These are phyloP conservation scores for Mucor piriformis DNA, from an alignment of 371 early-diverging fungal species.

Conservation along the genomic window DNA sequence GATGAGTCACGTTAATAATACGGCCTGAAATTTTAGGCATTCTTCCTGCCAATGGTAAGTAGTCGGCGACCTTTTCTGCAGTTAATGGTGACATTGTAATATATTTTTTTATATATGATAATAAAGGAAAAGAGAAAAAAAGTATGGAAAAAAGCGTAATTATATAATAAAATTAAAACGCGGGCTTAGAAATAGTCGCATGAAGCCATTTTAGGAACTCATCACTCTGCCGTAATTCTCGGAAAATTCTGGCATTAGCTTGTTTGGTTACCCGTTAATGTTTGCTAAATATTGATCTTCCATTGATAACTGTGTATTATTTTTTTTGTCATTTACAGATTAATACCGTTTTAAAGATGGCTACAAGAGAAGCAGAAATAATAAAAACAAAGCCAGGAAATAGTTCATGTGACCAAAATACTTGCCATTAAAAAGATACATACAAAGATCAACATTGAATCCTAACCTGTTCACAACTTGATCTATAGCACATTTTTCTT, in stretches of 20 bases:
- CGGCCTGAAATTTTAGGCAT: constrained; percentile 44
- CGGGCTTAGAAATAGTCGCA: constrained; percentile 6
- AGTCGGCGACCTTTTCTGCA: constrained; percentile 50
- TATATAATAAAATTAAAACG: neutral
- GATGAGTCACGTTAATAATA: constrained; percentile 67
- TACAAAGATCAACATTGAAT: too few species aligned
- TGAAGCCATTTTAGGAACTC: neutral
- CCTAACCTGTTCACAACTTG: too few species aligned
- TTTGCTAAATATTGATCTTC: neutral
- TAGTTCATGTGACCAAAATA: neutral
- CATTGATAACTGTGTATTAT: neutral
- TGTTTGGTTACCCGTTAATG: neutral
- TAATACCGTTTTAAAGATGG: neutral
- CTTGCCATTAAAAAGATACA: too few species aligned
- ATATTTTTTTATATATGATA: constrained; percentile 19
- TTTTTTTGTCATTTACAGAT: neutral
- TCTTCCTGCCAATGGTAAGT: constrained; percentile 43
- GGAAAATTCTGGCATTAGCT: neutral
- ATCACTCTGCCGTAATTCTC: neutral
- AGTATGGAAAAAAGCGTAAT: constrained; percentile 4
- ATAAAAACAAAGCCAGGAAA: neutral
- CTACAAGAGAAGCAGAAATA: neutral
- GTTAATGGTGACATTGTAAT: constrained; percentile 29
- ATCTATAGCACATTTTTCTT: too few species aligned
- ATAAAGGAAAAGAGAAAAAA: constrained; percentile 6